A percentile compares a stretch with the other conserved stretches of the same genome.
Conservation (phyloP, 2,329 filamentous ascomycete species). For the Sarocladium strictum region DNA sequence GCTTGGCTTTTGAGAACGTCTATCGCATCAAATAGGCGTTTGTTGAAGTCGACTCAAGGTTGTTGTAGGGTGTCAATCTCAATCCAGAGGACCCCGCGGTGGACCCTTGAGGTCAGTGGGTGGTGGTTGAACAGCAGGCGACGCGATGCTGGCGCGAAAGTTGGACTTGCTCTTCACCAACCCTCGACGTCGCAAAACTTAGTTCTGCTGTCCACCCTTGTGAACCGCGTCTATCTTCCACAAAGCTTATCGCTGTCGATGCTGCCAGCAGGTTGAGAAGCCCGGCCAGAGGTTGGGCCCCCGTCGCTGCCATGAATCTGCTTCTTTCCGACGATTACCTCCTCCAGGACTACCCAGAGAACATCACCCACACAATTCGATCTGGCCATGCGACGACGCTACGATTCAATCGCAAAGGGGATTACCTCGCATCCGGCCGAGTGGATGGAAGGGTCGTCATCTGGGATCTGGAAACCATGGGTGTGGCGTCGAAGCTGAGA, state of each 20-base stretch:
- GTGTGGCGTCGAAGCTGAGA: conserved; percentile 86
- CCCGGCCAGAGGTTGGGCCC: conserved; percentile 1
- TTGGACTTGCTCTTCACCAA: background rate
- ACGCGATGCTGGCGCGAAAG: background rate
- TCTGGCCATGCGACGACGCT: conserved; percentile 60
- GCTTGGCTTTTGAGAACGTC: background rate
- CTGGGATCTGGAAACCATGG: conserved; percentile 96
- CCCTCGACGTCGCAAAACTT: background rate
- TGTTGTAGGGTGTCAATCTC: conserved; percentile 1
- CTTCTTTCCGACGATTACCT: conserved; percentile 58
- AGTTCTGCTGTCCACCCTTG: background rate
- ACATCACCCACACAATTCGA: conserved; percentile 80
- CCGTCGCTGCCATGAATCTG: conserved; percentile 43
- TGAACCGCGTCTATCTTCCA: background rate
- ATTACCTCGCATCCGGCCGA: conserved; percentile 89
- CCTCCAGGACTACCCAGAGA: conserved; percentile 80
- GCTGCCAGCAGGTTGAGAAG: conserved; percentile 1
- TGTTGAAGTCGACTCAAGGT: background rate
- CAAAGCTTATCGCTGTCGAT: background rate
- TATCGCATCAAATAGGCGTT: background rate
- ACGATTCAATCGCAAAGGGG: conserved; percentile 90
- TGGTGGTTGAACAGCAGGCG: background rate
- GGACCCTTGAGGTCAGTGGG: background rate
- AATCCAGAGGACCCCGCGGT: conserved; percentile 4
- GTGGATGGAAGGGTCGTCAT: conserved; percentile 93